phyloP scores from a whole-genome alignment of 108 stramenopile species.

The Phaeodactylum tricornutum region DNA sequence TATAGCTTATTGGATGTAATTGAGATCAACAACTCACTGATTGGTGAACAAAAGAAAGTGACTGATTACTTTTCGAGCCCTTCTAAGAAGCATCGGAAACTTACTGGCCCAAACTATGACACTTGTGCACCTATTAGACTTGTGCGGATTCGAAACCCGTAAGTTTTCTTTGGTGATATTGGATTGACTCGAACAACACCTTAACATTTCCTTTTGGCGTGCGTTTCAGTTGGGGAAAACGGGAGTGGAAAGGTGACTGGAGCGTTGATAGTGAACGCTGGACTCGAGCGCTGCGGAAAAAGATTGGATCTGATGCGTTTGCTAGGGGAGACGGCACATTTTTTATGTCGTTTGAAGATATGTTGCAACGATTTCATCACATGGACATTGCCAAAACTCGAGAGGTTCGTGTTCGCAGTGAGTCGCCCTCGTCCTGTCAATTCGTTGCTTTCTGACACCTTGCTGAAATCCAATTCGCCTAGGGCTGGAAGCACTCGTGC shows the following conservation, averaged over 20 bases:
- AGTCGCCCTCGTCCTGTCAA: neutral
- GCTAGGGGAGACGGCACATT: constrained; percentile 26
- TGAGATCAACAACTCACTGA: constrained; percentile 54
- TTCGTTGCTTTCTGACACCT: neutral
- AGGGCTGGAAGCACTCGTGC: constrained; percentile 14
- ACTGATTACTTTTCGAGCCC: constrained; percentile 39
- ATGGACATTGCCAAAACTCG: constrained; percentile 24
- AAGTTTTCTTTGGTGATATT: too few species aligned
- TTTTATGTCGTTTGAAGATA: constrained; percentile 24
- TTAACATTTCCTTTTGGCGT: too few species aligned
- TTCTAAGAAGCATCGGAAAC: neutral
- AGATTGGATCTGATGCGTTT: constrained; percentile 13
- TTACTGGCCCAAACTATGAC: neutral
- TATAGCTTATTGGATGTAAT: constrained; percentile 86
- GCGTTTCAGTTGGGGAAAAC: constrained; percentile 52
- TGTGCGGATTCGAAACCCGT: constrained; percentile 79
- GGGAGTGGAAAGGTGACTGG: constrained; percentile 74
- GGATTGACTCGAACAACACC: too few species aligned
- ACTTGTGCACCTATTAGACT: constrained; percentile 39
- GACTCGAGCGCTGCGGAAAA: constrained; percentile 19
- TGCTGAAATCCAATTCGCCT: too few species aligned
- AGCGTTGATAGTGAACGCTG: constrained; percentile 19
- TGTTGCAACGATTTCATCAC: constrained; percentile 24
- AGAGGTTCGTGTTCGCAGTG: neutral
- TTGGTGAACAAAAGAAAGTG: constrained; percentile 21